Base-by-base conservation (phyloP, 805 yeast genomes). In the Nakazawaea holstii region DNA sequence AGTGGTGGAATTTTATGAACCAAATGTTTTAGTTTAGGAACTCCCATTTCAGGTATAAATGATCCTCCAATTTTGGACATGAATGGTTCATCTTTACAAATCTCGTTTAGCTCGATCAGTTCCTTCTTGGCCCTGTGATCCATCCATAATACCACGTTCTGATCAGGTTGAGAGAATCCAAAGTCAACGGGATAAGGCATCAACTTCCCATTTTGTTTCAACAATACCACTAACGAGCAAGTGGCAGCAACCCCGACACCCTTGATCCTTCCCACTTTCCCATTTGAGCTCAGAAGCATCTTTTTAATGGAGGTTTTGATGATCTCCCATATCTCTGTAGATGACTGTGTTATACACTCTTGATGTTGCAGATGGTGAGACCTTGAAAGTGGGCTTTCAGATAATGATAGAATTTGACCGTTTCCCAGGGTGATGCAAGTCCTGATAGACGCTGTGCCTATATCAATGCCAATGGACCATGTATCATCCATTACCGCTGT, bases 391-490 rank as follows among this genome's bases (percentile, higher is more conserved):
- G 11, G 11, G n/a, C 27, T 13, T 17, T 28, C 40, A 8, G 24
- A n/a, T 9, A 49, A 39, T 1, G 45, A 43, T 1, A 58, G 32
- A 4, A 60, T 44, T 17, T 46, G 38, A 4, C 62, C 62, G 5
- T 52, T 50, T 1, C 43, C 27, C 31, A 55, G 49, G 41, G 57
- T 52, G 8, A 64, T 39, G 27, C 69, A 74, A 3, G 70, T 64
- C 36, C 83, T 58, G 3, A 76, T 77, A 0, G 76, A 67, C 3
- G 73, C 69, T 0, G 82, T 72, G 1, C 83, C 83, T 26, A 94
- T 95, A 60, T 88, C 96, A 7, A 88, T 90, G 46, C 96, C 96
- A 47, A 88, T 77, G 59, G 81, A 87, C 63, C 71, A 74, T 8
- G 55, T 27, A 44, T 58, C 59, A 20, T 20, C 24, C 24, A 20